These are phyloP conservation scores for Glarea lozoyensis DNA, from an alignment of 495 filamentous ascomycete genomes.

Conservation along the genomic window DNA sequence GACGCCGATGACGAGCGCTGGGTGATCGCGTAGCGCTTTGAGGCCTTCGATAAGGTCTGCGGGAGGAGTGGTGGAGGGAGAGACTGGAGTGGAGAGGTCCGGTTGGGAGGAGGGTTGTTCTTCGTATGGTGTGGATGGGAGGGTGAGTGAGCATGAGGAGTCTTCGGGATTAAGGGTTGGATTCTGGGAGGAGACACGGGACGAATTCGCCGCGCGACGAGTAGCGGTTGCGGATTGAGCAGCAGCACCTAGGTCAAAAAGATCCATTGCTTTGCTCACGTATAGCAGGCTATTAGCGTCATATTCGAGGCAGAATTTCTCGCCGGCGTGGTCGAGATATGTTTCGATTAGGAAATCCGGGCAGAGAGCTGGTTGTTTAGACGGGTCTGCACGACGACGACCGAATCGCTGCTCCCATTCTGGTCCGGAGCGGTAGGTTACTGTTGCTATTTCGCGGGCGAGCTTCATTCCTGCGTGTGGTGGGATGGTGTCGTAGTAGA, in stretches of 20 bases:
- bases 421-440: conserved; percentile 92
- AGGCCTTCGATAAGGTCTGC: conserved; percentile 74
- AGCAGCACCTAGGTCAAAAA: conserved; percentile 79
- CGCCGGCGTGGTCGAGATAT: conserved; percentile 95
- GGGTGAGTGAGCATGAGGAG: conserved; percentile 67
- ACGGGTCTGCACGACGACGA: conserved; percentile 74
- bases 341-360: conserved; percentile 98
- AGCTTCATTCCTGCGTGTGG: conserved; percentile 97
- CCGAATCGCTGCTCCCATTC: conserved; percentile 98
- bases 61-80: conserved; percentile 38
- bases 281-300: conserved; percentile 95
- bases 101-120: conserved; percentile 48
- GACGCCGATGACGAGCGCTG: conserved; percentile 84
- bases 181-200: conserved; percentile 6
- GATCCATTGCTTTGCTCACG: conserved; percentile 97
- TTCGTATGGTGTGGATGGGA: conserved; percentile 78
- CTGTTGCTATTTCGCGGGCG: conserved; percentile 92
- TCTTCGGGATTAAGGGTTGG: conserved; percentile 16
- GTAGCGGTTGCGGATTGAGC: conserved; percentile 42
- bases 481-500: conserved; percentile 84
- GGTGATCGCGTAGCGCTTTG: conserved; percentile 58
- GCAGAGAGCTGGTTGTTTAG: conserved; percentile 81
- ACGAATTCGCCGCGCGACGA: conserved; percentile 29
- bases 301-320: conserved; percentile 98
- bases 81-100: conserved; percentile 13